Evolutionary conservation across 257 asterid genomes (phyloP), one percentile per base, ranked within the genome.

Genomic region (Knoxia roxburghii): DNA sequence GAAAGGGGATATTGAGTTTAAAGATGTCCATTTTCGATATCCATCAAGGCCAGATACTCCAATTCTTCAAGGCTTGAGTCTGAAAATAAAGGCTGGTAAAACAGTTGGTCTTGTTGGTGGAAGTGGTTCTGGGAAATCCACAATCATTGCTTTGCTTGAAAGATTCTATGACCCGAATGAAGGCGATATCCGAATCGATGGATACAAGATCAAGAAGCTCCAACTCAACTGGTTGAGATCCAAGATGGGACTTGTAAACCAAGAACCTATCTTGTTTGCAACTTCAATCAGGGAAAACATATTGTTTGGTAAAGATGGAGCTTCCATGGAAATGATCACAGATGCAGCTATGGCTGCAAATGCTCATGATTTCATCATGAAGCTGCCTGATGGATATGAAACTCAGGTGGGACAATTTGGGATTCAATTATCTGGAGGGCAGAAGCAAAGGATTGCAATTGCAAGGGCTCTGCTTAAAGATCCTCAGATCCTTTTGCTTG

Each of bases 401-500:
- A 88, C 94, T 69, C 90, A 89, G 93, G 96, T 87, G 17, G 96
- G 96, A 17, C 93, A 85, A 69, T 84, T 73, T 71, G 96, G 96
- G 6, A 54, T 80, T 45, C 93, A 85, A 30, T 45, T 85, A 52
- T 89, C 96, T 17, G 95, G 96, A 49, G 96, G 96, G 7, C 93
- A 89, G 67, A 89, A 87, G 53, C 96, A 89, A 61, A 84, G 95
- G 69, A 75, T 89, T 32, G 93, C 95, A 15, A 89, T 89, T 46
- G 95, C 95, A 15, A 82, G 96, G 65, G 95, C 93, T 6, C 51
- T 89, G 58, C 54, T 89, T 27, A 85, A 77, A 63, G 82, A 82
- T 66, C 96, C 96, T 5, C 83, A 61, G 52, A 85, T 89, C 56
- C 93, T 87, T 32, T 50, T 89, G 41, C 91, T 89, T 18, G 96